Conservation (phyloP, 176 grass and related monocot genomes). For the Avena sativa region DNA sequence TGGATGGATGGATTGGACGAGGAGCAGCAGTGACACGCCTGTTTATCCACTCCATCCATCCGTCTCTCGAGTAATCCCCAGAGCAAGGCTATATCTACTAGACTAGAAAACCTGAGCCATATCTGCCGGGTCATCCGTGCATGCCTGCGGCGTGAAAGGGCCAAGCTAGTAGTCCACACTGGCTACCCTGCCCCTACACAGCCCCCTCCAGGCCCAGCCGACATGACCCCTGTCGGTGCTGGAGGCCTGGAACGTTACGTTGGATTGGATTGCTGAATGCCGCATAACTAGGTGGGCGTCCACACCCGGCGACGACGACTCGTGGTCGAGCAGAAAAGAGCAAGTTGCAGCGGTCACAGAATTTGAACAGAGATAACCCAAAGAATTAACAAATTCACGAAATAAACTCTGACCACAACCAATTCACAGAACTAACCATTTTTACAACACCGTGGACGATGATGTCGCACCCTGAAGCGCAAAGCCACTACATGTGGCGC, state of each 20-base stretch:
- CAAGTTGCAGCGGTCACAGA: no score
- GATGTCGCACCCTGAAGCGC: no score
- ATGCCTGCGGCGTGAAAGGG: conserved; percentile 17
- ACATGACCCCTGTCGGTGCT: conserved; percentile 28
- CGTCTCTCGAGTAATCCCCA: background rate
- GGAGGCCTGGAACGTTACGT: background rate
- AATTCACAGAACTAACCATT: no score
- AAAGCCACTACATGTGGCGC: no score
- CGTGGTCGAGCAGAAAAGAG: background rate
- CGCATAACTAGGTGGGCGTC: background rate
- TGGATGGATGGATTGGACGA: background rate
- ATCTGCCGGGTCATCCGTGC: conserved; percentile 1
- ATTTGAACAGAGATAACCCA: no score
- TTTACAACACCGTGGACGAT: no score
- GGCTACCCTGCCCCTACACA: background rate
- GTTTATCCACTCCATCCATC: background rate
- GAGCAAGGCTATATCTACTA: background rate
- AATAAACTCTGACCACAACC: no score
- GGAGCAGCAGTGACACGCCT: no score
- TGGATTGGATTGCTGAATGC: background rate
- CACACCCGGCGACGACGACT: background rate
- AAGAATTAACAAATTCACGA: no score
- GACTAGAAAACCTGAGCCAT: background rate
- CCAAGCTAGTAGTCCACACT: background rate
- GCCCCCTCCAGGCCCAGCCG: background rate